These are phyloP conservation scores for Boechera stricta DNA, from an alignment of 345 rosid genomes.

Conservation along the genomic window DNA sequence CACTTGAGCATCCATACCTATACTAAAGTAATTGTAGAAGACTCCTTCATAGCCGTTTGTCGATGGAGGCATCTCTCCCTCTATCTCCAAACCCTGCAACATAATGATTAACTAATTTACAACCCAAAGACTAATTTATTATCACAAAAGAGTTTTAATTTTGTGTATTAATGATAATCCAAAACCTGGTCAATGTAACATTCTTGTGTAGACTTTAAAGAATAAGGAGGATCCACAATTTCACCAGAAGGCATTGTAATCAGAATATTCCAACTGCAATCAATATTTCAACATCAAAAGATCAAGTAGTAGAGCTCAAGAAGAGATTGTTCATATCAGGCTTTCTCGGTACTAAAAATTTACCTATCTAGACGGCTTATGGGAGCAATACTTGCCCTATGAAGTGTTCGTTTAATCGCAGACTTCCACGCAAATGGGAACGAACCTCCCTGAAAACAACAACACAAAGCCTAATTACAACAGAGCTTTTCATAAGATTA, in stretches of 20 bases:
- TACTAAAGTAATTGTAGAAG: constrained; percentile 92
- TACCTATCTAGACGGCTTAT: constrained; percentile 85
- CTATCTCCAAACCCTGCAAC: constrained; percentile 58
- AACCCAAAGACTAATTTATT: background rate
- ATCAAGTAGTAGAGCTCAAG: background rate
- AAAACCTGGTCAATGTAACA: constrained; percentile 67
- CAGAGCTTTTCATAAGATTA: constrained; percentile 5
- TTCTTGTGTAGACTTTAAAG: constrained; percentile 69
- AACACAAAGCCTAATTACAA: constrained; percentile 35
- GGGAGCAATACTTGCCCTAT: constrained; percentile 60
- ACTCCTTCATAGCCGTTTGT: constrained; percentile 74
- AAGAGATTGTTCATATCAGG: constrained; percentile 4
- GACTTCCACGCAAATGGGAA: constrained; percentile 98
- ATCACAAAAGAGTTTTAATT: constrained; percentile 38
- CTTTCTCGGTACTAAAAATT: background rate
- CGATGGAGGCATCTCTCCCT: constrained; percentile 66
- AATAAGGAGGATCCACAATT: constrained; percentile 74
- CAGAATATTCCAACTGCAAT: constrained; percentile 75
- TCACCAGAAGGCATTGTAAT: constrained; percentile 75
- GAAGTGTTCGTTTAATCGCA: constrained; percentile 78
- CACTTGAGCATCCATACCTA: constrained; percentile 99
- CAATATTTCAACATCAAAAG: constrained; percentile 16
- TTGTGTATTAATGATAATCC: background rate
- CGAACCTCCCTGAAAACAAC: constrained; percentile 76
- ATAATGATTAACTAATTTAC: background rate